These are phyloP conservation scores for Cerioporus squamosus DNA, from an alignment of 1,284 basidiomycete species.

Conservation along the genomic window DNA sequence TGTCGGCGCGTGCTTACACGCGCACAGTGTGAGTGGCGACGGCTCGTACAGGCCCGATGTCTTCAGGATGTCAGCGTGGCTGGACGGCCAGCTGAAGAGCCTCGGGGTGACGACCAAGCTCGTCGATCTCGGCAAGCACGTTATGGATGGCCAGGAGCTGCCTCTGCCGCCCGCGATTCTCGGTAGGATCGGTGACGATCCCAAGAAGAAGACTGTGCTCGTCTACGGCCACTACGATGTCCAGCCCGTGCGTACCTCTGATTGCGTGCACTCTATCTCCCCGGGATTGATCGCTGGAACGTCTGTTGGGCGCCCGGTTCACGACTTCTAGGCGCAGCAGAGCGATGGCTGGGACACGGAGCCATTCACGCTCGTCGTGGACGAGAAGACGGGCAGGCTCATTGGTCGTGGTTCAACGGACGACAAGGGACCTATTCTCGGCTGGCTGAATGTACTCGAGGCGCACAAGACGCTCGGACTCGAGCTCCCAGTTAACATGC, in stretches of 20 bases:
- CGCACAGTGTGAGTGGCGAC: slow-evolving; percentile 69
- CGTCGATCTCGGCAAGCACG: slow-evolving; percentile 82
- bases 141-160: slow-evolving; percentile 79
- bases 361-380: slow-evolving; percentile 83
- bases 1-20: background rate
- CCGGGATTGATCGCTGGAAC: no score
- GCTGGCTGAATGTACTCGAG: slow-evolving; percentile 95
- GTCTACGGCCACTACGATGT: slow-evolving; percentile 93
- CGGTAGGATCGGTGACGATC: slow-evolving; percentile 83
- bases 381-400: slow-evolving; percentile 71
- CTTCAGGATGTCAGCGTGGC: slow-evolving; percentile 82
- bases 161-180: slow-evolving; percentile 89
- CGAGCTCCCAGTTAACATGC: slow-evolving; percentile 92
- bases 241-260: slow-evolving; percentile 64
- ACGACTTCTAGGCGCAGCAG: slow-evolving; percentile 53
- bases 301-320: background rate
- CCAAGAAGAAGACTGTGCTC: slow-evolving; percentile 89
- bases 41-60: slow-evolving; percentile 75
- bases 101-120: slow-evolving; percentile 80
- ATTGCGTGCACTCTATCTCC: background rate
- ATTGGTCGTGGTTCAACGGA: slow-evolving; percentile 92
- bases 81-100: slow-evolving; percentile 71
- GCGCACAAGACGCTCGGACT: slow-evolving; percentile 79
- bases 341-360: slow-evolving; percentile 93
- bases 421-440: slow-evolving; percentile 92